These are phyloP conservation scores for Scheffersomyces insectosa DNA, from an alignment of 1,139 yeast species.

Conservation along the genomic window DNA sequence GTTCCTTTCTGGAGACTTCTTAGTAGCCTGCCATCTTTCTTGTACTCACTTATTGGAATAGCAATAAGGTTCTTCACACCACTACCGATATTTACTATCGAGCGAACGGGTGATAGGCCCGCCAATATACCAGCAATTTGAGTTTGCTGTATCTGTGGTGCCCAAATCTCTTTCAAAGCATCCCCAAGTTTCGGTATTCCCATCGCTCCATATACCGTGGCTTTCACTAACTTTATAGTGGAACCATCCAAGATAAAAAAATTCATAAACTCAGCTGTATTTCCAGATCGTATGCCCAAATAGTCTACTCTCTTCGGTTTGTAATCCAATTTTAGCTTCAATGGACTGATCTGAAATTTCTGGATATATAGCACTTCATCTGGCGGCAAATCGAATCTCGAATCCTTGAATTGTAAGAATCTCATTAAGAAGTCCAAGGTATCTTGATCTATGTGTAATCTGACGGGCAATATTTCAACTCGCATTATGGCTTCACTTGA, in stretches of 20 bases:
- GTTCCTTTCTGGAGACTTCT: constrained; percentile 80
- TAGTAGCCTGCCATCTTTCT: constrained; percentile 67
- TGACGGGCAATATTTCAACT: constrained; percentile 64
- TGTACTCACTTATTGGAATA: constrained; percentile 73
- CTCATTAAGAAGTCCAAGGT: constrained; percentile 80
- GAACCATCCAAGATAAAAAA: constrained; percentile 88
- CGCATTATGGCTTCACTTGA: constrained; percentile 68
- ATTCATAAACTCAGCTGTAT: constrained; percentile 82
- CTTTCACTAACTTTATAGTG: constrained; percentile 59
- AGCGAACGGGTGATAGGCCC: constrained; percentile 81
- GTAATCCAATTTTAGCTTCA: constrained; percentile 77
- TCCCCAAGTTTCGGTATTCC: constrained; percentile 66
- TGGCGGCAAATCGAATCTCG: constrained; percentile 58
- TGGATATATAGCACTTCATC: constrained; percentile 70
- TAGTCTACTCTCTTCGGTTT: constrained; percentile 89
- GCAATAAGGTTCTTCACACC: constrained; percentile 75
- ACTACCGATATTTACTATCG: constrained; percentile 74
- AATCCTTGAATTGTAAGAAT: constrained; percentile 78
- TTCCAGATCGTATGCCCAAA: constrained; percentile 81
- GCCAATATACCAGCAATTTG: constrained; percentile 80
- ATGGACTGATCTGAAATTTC: constrained; percentile 60
- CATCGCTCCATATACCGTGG: constrained; percentile 69
- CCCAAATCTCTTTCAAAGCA: constrained; percentile 69
- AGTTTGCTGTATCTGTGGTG: constrained; percentile 77
- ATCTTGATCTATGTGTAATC: constrained; percentile 90